Evolutionary conservation across 2,329 filamentous ascomycete genomes (phyloP).

Genomic region (Meredithiella fracta): DNA sequence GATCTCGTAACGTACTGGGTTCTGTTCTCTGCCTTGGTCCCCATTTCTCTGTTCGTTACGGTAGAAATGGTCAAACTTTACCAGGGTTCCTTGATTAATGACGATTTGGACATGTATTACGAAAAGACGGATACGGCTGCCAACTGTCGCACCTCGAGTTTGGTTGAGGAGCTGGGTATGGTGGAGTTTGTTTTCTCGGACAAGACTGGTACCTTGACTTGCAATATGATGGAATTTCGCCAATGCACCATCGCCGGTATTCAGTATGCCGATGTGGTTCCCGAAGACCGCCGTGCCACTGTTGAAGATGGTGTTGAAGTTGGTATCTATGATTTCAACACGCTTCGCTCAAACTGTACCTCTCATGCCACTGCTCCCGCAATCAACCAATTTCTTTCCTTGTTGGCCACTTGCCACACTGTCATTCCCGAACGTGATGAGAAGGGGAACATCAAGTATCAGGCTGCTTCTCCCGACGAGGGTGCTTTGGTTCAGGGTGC

Average conservation of each 20-base stretch:
- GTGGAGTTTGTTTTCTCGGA: constrained; percentile 98
- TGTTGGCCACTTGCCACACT: constrained; percentile 85
- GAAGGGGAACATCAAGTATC: constrained; percentile 83
- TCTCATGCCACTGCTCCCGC: constrained; percentile 32
- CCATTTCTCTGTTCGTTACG: constrained; percentile 94
- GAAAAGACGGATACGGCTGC: constrained; percentile 89
- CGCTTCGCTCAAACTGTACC: constrained; percentile 52
- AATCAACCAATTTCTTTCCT: constrained; percentile 67
- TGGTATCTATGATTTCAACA: constrained; percentile 72
- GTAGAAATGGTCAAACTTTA: constrained; percentile 97
- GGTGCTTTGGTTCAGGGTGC: constrained; percentile 93
- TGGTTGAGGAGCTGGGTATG: constrained; percentile 94
- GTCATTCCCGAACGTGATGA: constrained; percentile 85
- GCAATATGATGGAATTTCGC: constrained; percentile 97
- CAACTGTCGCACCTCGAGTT: constrained; percentile 84
- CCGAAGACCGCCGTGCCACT: constrained; percentile 73
- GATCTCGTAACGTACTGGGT: constrained; percentile 99
- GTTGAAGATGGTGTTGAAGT: constrained; percentile 64
- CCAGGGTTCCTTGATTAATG: constrained; percentile 94
- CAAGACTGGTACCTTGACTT: constrained; percentile 91
- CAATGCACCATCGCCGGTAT: constrained; percentile 86
- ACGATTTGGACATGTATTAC: constrained; percentile 95
- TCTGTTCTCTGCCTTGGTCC: constrained; percentile 86
- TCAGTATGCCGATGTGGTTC: constrained; percentile 81
- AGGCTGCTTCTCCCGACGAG: constrained; percentile 93